Conservation (phyloP, 345 rosid genomes). For the Eucalyptus curtisii region DNA sequence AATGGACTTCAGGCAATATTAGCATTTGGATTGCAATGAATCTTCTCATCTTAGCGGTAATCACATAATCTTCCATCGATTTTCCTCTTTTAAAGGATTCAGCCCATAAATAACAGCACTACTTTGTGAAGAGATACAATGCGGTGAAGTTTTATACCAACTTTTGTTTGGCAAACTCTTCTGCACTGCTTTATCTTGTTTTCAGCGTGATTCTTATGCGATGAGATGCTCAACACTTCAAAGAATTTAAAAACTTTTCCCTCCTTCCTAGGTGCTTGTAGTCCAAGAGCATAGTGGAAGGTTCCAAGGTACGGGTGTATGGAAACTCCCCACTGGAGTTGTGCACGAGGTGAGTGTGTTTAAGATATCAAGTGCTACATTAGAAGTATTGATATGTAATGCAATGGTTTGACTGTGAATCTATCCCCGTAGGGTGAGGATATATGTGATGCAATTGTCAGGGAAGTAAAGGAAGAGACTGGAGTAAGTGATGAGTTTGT, state of each 20-base stretch:
- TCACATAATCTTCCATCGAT: no score
- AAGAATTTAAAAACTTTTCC: not conserved
- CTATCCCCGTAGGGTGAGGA: slow-evolving; percentile 58
- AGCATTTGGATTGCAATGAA: no score
- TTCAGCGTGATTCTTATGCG: not conserved
- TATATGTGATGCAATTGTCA: slow-evolving; percentile 36
- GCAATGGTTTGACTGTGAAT: not conserved
- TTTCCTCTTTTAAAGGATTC: no score
- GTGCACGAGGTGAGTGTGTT: slow-evolving; percentile 39
- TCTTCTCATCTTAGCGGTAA: rapidly evolving
- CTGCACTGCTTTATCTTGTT: not conserved
- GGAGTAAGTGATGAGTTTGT: slow-evolving; percentile 32
- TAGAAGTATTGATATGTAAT: not conserved
- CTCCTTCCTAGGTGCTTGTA: slow-evolving; percentile 49
- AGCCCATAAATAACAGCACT: no score
- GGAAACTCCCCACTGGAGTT: slow-evolving; percentile 89
- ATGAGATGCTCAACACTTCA: not conserved
- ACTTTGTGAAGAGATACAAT: not conserved
- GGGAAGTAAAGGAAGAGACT: slow-evolving; percentile 90
- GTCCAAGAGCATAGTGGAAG: slow-evolving; percentile 61
- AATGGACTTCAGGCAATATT: no score
- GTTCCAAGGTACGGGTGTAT: slow-evolving; percentile 40
- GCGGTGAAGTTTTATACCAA: not conserved
- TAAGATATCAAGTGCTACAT: not conserved
- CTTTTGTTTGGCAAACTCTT: not conserved